phyloP scores from a whole-genome alignment of 2,329 filamentous ascomycete genomes.

The Arthrobotrys musiformis region DNA sequence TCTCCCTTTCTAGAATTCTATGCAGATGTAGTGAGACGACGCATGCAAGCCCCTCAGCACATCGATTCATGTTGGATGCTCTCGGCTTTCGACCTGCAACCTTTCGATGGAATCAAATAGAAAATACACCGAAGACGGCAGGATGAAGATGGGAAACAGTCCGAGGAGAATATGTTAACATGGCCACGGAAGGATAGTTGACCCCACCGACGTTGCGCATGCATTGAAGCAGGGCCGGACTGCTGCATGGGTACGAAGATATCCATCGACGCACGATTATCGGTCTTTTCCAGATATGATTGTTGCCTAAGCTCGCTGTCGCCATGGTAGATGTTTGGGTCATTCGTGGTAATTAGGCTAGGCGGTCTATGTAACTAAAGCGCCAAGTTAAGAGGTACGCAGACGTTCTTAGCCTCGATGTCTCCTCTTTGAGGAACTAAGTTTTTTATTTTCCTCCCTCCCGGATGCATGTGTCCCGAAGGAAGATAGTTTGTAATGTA shows the following conservation, averaged over 20 bases:
- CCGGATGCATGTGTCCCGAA: not conserved
- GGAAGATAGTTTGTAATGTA: conserved; percentile 14
- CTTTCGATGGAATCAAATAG: not conserved
- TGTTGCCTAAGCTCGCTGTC: too few species aligned
- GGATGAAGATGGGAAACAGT: not conserved
- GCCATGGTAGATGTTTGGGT: not conserved
- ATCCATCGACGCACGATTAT: not conserved
- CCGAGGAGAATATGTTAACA: not conserved
- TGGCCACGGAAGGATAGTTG: not conserved
- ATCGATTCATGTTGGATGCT: not conserved
- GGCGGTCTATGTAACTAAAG: not conserved
- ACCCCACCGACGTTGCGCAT: conserved; percentile 1
- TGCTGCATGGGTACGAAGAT: conserved; percentile 9
- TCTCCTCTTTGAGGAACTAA: not conserved
- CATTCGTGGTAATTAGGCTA: not conserved
- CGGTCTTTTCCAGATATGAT: conserved; percentile 4
- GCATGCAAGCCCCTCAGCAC: conserved; percentile 14
- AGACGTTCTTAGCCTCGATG: conserved; percentile 7
- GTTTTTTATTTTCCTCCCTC: conserved; percentile 3
- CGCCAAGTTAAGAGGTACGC: not conserved
- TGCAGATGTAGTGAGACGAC: conserved; percentile 24
- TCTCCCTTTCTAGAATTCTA: not conserved
- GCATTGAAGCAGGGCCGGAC: not conserved
- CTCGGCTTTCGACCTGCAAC: not conserved
- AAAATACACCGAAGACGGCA: not conserved